Percentiles rank a stretch among this genome's conserved stretches.
Evolutionary conservation across 225 moss, liverwort and hornwort genomes (phyloP).

Genomic region (Anthoceros angustus): DNA sequence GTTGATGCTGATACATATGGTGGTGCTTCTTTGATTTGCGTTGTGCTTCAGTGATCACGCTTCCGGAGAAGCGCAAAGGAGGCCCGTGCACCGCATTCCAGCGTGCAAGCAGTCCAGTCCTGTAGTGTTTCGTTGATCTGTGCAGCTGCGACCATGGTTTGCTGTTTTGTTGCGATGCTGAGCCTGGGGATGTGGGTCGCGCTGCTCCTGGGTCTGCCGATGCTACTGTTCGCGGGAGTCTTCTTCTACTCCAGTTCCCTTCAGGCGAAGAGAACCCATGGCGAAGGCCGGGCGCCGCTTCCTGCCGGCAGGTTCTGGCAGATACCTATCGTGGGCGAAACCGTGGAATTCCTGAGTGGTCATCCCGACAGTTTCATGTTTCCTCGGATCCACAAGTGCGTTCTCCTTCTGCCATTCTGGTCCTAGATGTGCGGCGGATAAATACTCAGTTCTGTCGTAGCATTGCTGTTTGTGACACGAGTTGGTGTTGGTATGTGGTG

Average conservation of each 20-base stretch:
- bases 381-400: neutral
- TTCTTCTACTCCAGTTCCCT: neutral
- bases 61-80: no score
- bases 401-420: neutral
- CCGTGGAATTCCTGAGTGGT: neutral
- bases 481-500: neutral
- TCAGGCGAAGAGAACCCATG: neutral
- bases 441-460: neutral
- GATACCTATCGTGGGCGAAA: neutral
- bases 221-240: neutral
- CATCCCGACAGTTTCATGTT: neutral
- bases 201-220: neutral
- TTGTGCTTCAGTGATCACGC: no score
- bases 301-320: conserved; percentile 1
- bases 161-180: no score
- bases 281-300: neutral
- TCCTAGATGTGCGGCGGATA: neutral
- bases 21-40: no score
- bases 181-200: neutral
- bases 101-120: no score
- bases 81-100: no score
- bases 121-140: no score
- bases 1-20: no score
- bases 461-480: neutral
- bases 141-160: no score